Conservation (phyloP, 2,329 filamentous ascomycete genomes). For the Arthrobotrys megalospora region DNA sequence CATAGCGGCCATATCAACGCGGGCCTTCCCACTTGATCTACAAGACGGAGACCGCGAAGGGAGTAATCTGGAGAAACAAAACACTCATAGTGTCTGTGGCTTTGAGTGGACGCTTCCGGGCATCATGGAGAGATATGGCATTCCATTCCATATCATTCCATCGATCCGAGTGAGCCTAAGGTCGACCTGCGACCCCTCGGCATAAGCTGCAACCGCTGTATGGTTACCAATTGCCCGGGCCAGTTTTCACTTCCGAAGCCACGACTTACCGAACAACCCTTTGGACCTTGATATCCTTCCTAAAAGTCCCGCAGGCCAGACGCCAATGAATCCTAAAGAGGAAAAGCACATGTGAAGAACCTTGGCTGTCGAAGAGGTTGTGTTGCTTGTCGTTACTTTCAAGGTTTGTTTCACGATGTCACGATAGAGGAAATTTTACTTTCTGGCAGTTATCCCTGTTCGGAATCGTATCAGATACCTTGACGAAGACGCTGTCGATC, state of each 20-base stretch:
- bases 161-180: slow-evolving; percentile 51
- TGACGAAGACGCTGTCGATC: slow-evolving; percentile 40
- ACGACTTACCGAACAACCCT: slow-evolving; percentile 43
- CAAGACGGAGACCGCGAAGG: slow-evolving; percentile 27
- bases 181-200: slow-evolving; percentile 40
- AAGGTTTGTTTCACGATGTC: slow-evolving; percentile 36
- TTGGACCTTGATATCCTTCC: slow-evolving; percentile 46
- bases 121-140: slow-evolving; percentile 25
- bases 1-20: slow-evolving; percentile 40
- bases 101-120: slow-evolving; percentile 37
- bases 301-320: slow-evolving; percentile 59
- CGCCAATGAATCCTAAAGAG: slow-evolving; percentile 58
- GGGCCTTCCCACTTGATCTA: slow-evolving; percentile 47
- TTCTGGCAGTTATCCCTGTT: slow-evolving; percentile 37
- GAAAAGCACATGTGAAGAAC: slow-evolving; percentile 58
- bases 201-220: slow-evolving; percentile 40
- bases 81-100: slow-evolving; percentile 9
- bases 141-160: slow-evolving; percentile 52
- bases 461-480: slow-evolving; percentile 54
- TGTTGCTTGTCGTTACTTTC: slow-evolving; percentile 40
- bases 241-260: slow-evolving; percentile 55
- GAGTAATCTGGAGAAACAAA: slow-evolving; percentile 17
- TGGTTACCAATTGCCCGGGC: slow-evolving; percentile 59
- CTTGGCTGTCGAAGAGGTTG: slow-evolving; percentile 27
- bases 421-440: slow-evolving; percentile 26